Evolutionary conservation across 495 filamentous ascomycete species (phyloP).

Genomic region (Penicillium cosmopolitanum): DNA sequence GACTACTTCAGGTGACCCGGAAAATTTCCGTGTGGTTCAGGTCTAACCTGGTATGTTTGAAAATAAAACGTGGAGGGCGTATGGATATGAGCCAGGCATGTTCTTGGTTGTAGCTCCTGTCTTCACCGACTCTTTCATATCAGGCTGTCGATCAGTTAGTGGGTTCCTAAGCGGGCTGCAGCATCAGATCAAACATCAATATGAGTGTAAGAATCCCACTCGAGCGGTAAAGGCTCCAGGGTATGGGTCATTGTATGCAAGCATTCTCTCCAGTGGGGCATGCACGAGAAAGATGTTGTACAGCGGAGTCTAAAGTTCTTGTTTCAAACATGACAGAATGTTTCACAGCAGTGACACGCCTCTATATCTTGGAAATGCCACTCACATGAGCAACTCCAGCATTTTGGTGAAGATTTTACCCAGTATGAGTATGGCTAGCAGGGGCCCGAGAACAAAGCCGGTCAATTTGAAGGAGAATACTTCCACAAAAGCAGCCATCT

Average conservation of each 20-base stretch:
- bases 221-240: background rate
- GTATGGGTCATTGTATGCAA: background rate
- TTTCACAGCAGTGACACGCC: background rate
- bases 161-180: slow-evolving; percentile 11
- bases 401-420: too few species aligned
- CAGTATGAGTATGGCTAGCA: too few species aligned
- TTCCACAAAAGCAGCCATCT: too few species aligned
- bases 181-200: slow-evolving; percentile 5
- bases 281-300: background rate
- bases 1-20: background rate
- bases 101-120: background rate
- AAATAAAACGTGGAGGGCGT: background rate
- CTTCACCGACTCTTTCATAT: slow-evolving; percentile 10
- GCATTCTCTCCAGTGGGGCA: background rate
- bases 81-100: background rate
- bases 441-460: too few species aligned
- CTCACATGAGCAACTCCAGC: too few species aligned
- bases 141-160: background rate
- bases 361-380: too few species aligned
- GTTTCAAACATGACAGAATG: background rate
- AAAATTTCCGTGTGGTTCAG: background rate
- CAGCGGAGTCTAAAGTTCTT: background rate
- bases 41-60: background rate
- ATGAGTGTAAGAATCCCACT: background rate
- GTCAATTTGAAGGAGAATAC: too few species aligned